Percentiles rank a stretch among this genome's conserved stretches.
Conservation (phyloP, 257 asterid genomes). For the Striga asiatica region DNA sequence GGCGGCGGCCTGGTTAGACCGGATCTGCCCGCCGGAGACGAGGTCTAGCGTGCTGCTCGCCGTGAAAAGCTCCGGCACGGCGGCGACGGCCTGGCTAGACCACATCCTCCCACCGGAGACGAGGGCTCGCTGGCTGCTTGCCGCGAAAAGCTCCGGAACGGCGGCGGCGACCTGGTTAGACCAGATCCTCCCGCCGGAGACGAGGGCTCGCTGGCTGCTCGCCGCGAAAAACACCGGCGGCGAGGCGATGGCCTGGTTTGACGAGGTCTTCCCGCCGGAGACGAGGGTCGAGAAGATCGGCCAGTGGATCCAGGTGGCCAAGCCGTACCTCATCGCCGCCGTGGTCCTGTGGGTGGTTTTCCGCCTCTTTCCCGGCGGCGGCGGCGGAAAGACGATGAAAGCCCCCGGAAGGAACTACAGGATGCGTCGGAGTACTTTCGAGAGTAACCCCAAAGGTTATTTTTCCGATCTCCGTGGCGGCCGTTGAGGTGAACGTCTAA, state of each 20-base stretch:
- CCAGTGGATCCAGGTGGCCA: slow-evolving; percentile 11
- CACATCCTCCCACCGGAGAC: too few species aligned
- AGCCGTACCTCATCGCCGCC: slow-evolving; percentile 17
- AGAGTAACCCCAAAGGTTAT: slow-evolving; percentile 18
- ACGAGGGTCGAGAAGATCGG: slow-evolving; percentile 24
- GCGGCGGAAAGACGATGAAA: slow-evolving; percentile 27
- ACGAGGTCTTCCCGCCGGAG: slow-evolving; percentile 23
- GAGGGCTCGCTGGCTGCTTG: too few species aligned
- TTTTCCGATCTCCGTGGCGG: slow-evolving; percentile 24
- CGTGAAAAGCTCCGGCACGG: too few species aligned
- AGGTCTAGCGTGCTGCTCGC: too few species aligned
- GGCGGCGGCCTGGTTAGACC: too few species aligned
- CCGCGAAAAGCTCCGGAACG: too few species aligned
- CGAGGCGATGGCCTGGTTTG: slow-evolving; percentile 17
- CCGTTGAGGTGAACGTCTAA: background rate
- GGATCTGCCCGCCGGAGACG: too few species aligned
- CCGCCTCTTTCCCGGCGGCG: slow-evolving; percentile 1
- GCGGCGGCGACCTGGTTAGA: too few species aligned
- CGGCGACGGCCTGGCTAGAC: too few species aligned
- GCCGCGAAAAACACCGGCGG: background rate
- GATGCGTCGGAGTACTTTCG: slow-evolving; percentile 23
- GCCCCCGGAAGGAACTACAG: slow-evolving; percentile 22
- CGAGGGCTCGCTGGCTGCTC: too few species aligned
- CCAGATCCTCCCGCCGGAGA: too few species aligned
- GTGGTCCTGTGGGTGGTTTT: slow-evolving; percentile 6